phyloP scores from a whole-genome alignment of 805 yeast species.

The Yamadazyma scolyti region DNA sequence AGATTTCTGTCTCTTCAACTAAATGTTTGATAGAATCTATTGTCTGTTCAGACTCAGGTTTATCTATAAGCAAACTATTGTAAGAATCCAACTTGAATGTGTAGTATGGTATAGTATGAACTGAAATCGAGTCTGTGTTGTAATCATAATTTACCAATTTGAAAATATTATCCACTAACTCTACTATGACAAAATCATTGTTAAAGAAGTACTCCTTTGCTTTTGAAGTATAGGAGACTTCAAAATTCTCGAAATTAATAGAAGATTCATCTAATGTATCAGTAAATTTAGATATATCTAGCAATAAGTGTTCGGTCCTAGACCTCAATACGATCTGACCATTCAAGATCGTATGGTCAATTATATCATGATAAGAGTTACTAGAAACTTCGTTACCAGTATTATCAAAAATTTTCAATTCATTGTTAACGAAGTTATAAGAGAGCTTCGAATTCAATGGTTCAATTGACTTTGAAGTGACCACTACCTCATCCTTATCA shows the following conservation, averaged over 20 bases:
- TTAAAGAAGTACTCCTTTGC: constrained; percentile 9
- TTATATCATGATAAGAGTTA: too few species aligned
- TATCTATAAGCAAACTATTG: constrained; percentile 18
- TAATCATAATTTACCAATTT: constrained; percentile 3
- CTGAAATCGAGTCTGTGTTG: constrained; percentile 1
- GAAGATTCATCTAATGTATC: constrained; percentile 8
- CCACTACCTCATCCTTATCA: constrained; percentile 1
- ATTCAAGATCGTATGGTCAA: too few species aligned
- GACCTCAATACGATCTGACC: too few species aligned
- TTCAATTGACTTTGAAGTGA: constrained; percentile 1
- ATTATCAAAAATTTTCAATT: constrained; percentile 7
- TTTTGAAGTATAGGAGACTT: constrained; percentile 1
- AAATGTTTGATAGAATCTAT: constrained; percentile 28
- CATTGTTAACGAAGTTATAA: constrained; percentile 4
- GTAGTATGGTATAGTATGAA: background rate
- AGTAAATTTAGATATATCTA: constrained; percentile 7
- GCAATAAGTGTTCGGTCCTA: too few species aligned
- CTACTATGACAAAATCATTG: constrained; percentile 4
- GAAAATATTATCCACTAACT: constrained; percentile 2
- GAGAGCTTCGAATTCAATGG: constrained; percentile 6
- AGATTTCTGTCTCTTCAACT: constrained; percentile 22
- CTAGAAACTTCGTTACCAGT: too few species aligned
- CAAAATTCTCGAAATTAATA: constrained; percentile 9
- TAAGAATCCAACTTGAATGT: constrained; percentile 6
- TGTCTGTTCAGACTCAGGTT: constrained; percentile 24